Base-by-base conservation (phyloP, 2,329 filamentous ascomycete species). In the Shiraia bambusicola region DNA sequence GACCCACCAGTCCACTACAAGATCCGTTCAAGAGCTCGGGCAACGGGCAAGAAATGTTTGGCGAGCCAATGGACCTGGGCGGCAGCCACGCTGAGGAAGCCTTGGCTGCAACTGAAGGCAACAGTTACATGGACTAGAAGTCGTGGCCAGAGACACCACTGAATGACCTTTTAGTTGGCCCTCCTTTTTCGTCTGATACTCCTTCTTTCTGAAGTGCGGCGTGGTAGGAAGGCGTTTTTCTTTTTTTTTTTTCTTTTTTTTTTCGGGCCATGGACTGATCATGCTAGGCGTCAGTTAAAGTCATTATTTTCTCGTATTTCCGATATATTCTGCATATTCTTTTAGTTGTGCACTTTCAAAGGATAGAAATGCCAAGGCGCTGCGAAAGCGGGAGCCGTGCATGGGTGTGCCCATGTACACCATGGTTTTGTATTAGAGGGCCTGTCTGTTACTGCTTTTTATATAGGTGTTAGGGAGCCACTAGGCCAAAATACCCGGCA, bases 11-110 rank as follows among this genome's bases (percentile, higher is more conserved):
- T 41, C 65, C 65, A 1, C 61, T 66, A 42, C 63, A 67, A 22
- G 61, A 68, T 37, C 50, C 61, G 1, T 69, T 69, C 51, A 66
- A 66, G 49, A 65, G 62, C 42, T 67, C 64, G 4, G 59, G 59
- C 25, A 67, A 59, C 37, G 61, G 58, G 10, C 58, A 66, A 26
- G 66, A 67, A 45, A 60, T 67, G 57, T 67, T 67, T 38, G 60
- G 61, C 17, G 65, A 67, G 28, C 49, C 61, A 22, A 63, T 66
- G 56, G 65, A 67, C 33, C 56, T 57, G 36, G 61, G 55, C 19
- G 64, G 63, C 16, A 61, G 65, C 27, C 66, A 69, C 38, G 66
- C 63, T 6, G 66, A 67, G 37, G 66, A 69, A 40, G 66, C 66
- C 12, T 43, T 69, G 38, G 65, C 65, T 35, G 56, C 65, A 3